phyloP scores from a whole-genome alignment of 2,329 filamentous ascomycete genomes.

The Didymella pomorum region DNA sequence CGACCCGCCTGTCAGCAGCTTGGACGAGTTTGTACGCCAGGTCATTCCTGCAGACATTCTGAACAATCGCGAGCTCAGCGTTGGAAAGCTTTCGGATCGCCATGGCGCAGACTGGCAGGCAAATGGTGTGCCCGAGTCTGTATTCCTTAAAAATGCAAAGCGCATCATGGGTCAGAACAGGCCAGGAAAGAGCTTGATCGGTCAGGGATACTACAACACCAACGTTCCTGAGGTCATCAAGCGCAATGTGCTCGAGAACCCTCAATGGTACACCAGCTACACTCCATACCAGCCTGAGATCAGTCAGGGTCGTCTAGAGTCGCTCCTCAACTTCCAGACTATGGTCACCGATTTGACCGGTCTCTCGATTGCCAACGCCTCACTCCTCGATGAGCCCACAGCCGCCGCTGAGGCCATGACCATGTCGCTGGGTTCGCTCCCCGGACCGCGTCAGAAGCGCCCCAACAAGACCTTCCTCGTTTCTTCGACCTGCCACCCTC shows the following conservation, averaged over 20 bases:
- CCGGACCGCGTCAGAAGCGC: constrained; percentile 74
- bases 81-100: constrained; percentile 53
- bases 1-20: constrained; percentile 72
- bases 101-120: constrained; percentile 53
- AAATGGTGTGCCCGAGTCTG: constrained; percentile 62
- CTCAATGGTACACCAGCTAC: constrained; percentile 97
- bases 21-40: constrained; percentile 85
- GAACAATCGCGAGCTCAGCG: constrained; percentile 68
- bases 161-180: constrained; percentile 68
- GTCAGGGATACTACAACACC: constrained; percentile 88
- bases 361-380: constrained; percentile 88
- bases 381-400: constrained; percentile 87
- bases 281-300: constrained; percentile 98
- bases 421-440: constrained; percentile 79
- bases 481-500: constrained; percentile 81
- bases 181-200: constrained; percentile 75
- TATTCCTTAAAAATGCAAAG: constrained; percentile 63
- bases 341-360: constrained; percentile 88
- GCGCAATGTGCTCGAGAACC: constrained; percentile 89
- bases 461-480: constrained; percentile 83
- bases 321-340: constrained; percentile 94
- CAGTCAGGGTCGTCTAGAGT: constrained; percentile 92
- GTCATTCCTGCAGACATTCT: constrained; percentile 84
- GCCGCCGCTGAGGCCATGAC: constrained; percentile 97
- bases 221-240: constrained; percentile 88